Evolutionary conservation across 139 green algal species (phyloP).

Genomic region (Chlamydomonas sp.): DNA sequence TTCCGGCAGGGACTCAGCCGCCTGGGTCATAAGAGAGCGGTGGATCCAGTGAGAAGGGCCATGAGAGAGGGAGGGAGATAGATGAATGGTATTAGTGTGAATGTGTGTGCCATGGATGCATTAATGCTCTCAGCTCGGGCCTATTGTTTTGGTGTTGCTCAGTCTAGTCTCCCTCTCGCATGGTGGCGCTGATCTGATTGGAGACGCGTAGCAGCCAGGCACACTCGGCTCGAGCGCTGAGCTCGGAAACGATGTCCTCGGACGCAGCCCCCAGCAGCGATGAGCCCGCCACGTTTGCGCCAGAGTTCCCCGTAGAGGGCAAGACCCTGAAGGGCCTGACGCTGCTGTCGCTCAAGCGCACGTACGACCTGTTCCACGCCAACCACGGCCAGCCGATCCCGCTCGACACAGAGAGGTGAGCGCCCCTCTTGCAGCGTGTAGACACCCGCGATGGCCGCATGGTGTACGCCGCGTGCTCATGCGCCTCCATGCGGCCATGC

Average conservation of each 20-base stretch:
- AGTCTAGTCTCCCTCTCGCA: too few species aligned
- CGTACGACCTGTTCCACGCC: slow-evolving; percentile 73
- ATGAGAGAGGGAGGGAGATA: too few species aligned
- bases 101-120: too few species aligned
- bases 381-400: slow-evolving; percentile 44
- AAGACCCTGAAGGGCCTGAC: slow-evolving; percentile 73
- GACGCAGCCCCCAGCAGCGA: background rate
- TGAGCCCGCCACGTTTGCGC: slow-evolving; percentile 18
- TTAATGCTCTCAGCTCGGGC: too few species aligned
- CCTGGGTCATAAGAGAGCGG: too few species aligned
- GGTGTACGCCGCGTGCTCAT: background rate
- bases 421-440: background rate
- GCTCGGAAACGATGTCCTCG: too few species aligned
- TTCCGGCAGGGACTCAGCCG: slow-evolving; percentile 10
- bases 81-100: too few species aligned
- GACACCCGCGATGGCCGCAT: background rate
- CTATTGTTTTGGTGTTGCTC: too few species aligned
- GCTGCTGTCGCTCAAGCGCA: slow-evolving; percentile 72
- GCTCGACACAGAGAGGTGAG: slow-evolving; percentile 56
- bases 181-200: too few species aligned
- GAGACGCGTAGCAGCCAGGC: too few species aligned
- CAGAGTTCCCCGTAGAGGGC: slow-evolving; percentile 59
- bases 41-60: too few species aligned
- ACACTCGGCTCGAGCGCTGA: too few species aligned
- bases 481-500: background rate